Conservation (phyloP, 257 asterid species). For the Rhazya stricta region DNA sequence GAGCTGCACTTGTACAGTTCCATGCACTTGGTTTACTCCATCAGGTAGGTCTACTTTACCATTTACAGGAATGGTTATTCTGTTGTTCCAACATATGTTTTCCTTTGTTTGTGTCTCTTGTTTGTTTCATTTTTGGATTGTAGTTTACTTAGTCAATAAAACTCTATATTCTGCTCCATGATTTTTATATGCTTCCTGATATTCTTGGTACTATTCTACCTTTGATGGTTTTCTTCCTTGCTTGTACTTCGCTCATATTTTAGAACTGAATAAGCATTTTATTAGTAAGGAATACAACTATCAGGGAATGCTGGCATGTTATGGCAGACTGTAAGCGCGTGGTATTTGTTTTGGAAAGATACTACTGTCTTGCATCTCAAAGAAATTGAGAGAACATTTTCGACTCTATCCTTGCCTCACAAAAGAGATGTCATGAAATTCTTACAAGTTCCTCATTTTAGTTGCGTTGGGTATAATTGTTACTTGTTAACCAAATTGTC, state of each 20-base stretch:
- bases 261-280: neutral
- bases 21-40: slow-evolving; percentile 91
- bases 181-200: no score
- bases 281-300: neutral
- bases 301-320: no score
- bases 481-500: neutral
- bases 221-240: neutral
- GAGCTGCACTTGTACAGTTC: slow-evolving; percentile 93
- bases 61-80: neutral
- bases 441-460: neutral
- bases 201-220: neutral
- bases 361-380: neutral
- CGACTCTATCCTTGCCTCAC: neutral
- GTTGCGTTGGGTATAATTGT: neutral
- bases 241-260: neutral
- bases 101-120: neutral
- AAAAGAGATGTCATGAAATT: neutral
- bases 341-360: neutral
- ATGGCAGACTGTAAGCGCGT: neutral
- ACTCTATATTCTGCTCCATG: neutral
- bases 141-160: neutral
- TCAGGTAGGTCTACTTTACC: slow-evolving; percentile 48
- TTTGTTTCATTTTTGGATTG: neutral
- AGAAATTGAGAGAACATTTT: neutral
- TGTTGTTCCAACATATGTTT: neutral